Base-by-base conservation (phyloP, 192 early-diverging fungal genomes). In the Coemansia sp. region DNA sequence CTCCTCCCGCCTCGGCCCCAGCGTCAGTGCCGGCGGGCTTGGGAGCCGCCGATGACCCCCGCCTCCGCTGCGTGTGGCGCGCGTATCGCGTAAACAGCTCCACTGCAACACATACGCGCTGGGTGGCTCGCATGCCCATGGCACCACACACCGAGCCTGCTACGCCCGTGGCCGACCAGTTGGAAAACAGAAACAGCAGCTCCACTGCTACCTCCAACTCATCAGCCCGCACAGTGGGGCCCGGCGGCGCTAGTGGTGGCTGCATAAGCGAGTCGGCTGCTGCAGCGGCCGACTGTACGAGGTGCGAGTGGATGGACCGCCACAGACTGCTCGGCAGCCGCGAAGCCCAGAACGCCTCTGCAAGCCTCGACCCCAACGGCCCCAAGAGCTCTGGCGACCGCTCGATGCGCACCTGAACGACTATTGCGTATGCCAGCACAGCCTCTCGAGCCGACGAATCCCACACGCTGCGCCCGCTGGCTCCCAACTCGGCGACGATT, bases 121-220 rank as follows among this genome's bases (percentile, higher is more conserved):
- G 59, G 33, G 63, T 20, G 16, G 60, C 55, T 9, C 61, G 62
- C 62, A 56, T 16, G 20, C 65, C 65, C 57, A 56, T 45, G 3
- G 58, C 48, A 10, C 36, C 31, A 33, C 53, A 24, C 34, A 36
- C 18, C n/a, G 34, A 16, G 45, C 21, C 21, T 0, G 35, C 40
- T 16, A 11, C 38, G 58, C 43, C 39, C 11, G 43, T 50, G 38
- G 18, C 28, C 16, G 59, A 24, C 71, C 64, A 70, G 56, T 60
- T 43, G 40, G 45, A 57, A 13, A 80, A 71, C 23, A 80, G 42
- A 55, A 35, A 80, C 28, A 74, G 55, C 36, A 80, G 67, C 72
- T 80, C 77, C 10, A 71, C 51, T 0, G 77, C 72, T 16, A 74
- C 67, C 48, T 80, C 77, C 11, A 69, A 33, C 57, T 80, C 77